Conservation (phyloP, 106 monocot species). For the Acanthochlamys bracteata region DNA sequence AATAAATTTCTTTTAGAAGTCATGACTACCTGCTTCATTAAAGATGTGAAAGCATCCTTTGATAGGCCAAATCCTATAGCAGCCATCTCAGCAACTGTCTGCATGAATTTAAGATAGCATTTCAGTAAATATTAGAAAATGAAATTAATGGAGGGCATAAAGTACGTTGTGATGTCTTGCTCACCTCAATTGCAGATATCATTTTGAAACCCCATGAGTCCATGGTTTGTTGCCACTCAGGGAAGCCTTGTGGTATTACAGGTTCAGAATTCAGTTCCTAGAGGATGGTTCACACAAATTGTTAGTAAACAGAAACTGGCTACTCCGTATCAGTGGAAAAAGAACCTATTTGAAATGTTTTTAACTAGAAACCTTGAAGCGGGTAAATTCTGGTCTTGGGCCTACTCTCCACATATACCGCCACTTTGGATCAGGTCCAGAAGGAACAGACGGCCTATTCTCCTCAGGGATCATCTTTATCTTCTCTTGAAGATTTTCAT, state of each 20-base stretch:
- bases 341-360: neutral
- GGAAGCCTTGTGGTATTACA: slow-evolving; percentile 86
- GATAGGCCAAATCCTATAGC: slow-evolving; percentile 88
- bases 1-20: neutral
- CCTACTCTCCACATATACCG: slow-evolving; percentile 98
- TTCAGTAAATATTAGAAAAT: neutral
- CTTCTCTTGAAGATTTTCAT: slow-evolving; percentile 56
- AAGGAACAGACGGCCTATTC: slow-evolving; percentile 51
- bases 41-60: slow-evolving; percentile 83
- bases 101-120: neutral
- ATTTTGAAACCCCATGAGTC: slow-evolving; percentile 88
- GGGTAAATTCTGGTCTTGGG: slow-evolving; percentile 62
- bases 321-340: too few relatives aligned
- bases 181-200: slow-evolving; percentile 83
- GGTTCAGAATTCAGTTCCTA: slow-evolving; percentile 94
- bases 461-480: slow-evolving; percentile 61
- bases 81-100: slow-evolving; percentile 97
- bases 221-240: slow-evolving; percentile 94
- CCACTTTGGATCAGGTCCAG: slow-evolving; percentile 90
- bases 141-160: slow-evolving; percentile 39
- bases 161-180: neutral
- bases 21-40: slow-evolving; percentile 77
- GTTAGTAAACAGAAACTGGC: neutral
- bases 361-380: slow-evolving; percentile 46
- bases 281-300: neutral